phyloP scores from a whole-genome alignment of 176 grass and related monocot species.

The Oryza glaberrima region DNA sequence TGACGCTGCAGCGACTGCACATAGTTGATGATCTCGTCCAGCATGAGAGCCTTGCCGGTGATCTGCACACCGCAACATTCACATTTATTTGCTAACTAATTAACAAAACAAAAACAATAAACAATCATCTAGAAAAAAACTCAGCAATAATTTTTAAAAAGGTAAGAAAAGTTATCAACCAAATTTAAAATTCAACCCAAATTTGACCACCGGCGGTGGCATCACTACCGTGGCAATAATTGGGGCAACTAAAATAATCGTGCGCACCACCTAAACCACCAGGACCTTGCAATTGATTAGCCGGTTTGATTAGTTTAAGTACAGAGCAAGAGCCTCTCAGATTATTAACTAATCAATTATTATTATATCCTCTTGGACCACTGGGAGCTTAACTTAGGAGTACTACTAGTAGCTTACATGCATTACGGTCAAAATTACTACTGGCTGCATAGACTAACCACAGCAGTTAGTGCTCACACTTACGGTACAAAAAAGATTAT shows the following conservation, averaged over 20 bases:
- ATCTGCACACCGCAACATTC: conserved; percentile 40
- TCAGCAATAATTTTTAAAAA: not conserved
- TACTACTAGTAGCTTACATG: not conserved
- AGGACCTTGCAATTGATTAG: conserved; percentile 22
- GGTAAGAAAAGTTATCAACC: not conserved
- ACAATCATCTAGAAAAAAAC: not conserved
- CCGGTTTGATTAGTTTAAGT: not conserved
- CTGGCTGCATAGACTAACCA: not conserved
- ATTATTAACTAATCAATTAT: conserved; percentile 20
- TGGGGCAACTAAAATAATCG: conserved; percentile 38
- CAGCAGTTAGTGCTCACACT: not conserved
- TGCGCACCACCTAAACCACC: conserved; percentile 26
- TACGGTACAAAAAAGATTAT: not conserved
- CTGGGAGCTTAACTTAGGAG: not conserved
- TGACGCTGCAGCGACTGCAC: conserved; percentile 78
- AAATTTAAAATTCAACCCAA: not conserved
- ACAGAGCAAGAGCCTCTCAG: conserved; percentile 7
- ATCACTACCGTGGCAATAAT: conserved; percentile 34
- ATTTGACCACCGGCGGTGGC: conserved; percentile 31
- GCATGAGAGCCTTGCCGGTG: conserved; percentile 78
- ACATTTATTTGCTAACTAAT: not conserved
- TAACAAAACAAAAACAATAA: not conserved
- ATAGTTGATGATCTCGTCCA: conserved; percentile 88
- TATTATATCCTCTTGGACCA: conserved; percentile 22
- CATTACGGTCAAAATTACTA: conserved; percentile 25